Conservation (phyloP, 176 grass and related monocot species). For the Dendrocalamus sinicus region DNA sequence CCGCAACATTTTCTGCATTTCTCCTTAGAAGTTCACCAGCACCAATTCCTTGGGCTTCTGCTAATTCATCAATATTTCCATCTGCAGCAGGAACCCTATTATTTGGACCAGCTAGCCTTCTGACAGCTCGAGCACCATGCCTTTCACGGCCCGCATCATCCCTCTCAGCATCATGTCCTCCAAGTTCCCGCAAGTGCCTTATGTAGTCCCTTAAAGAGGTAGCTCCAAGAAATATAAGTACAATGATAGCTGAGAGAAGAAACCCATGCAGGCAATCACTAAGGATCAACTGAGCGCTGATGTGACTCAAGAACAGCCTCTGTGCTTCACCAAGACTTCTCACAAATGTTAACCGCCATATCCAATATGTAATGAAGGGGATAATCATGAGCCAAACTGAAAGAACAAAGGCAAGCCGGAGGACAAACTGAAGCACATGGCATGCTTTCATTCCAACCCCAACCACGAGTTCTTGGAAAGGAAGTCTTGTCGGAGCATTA, state of each 20-base stretch:
- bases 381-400: constrained; percentile 99
- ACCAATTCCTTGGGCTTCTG: constrained; percentile 80
- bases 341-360: constrained; percentile 92
- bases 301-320: constrained; percentile 85
- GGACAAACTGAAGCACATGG: constrained; percentile 87
- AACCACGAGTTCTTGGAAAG: constrained; percentile 96
- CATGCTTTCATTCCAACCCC: constrained; percentile 94
- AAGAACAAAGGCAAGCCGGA: constrained; percentile 94
- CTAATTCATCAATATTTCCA: constrained; percentile 70
- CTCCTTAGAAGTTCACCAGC: constrained; percentile 86
- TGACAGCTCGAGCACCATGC: constrained; percentile 93
- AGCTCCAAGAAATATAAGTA: constrained; percentile 98
- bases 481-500: constrained; percentile 85
- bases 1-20: constrained; percentile 98
- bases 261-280: constrained; percentile 98
- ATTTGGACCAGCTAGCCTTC: constrained; percentile 77
- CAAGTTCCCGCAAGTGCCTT: constrained; percentile 91
- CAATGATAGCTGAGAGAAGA: constrained; percentile 94
- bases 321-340: constrained; percentile 93
- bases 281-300: constrained; percentile 83
- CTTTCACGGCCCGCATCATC: constrained; percentile 85
- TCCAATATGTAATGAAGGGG: constrained; percentile 99
- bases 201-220: constrained; percentile 97
- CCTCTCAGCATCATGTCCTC: constrained; percentile 87
- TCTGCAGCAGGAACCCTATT: constrained; percentile 72